phyloP scores from a whole-genome alignment of 805 yeast species.

The Yamadazyma nakazawae region DNA sequence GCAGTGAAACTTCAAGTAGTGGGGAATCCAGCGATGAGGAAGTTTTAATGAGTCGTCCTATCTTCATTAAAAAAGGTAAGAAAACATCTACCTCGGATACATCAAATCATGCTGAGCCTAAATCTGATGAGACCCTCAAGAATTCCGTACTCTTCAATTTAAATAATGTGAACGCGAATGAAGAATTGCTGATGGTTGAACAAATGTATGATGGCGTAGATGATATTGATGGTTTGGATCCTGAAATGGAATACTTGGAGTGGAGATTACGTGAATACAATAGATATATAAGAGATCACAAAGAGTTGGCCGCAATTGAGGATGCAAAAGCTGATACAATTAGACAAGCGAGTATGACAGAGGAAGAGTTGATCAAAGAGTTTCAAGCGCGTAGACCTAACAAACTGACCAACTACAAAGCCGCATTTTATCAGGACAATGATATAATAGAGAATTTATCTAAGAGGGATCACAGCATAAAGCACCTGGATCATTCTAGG shows the following conservation, averaged over 20 bases:
- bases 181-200: background rate
- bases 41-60: slow-evolving; percentile 6
- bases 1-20: slow-evolving; percentile 2
- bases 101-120: background rate
- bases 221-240: slow-evolving; percentile 34
- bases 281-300: slow-evolving; percentile 24
- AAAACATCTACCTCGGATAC: background rate
- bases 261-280: slow-evolving; percentile 30
- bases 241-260: slow-evolving; percentile 27
- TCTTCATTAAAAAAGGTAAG: slow-evolving; percentile 9
- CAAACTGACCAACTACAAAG: slow-evolving; percentile 1
- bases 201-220: slow-evolving; percentile 29
- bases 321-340: slow-evolving; percentile 23
- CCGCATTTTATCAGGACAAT: slow-evolving; percentile 15
- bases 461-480: slow-evolving; percentile 17
- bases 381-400: background rate
- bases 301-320: slow-evolving; percentile 20
- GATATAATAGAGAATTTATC: slow-evolving; percentile 17
- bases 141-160: slow-evolving; percentile 1
- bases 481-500: slow-evolving; percentile 23
- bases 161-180: slow-evolving; percentile 4
- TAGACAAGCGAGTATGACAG: slow-evolving; percentile 6
- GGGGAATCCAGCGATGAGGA: background rate
- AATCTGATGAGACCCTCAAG: background rate
- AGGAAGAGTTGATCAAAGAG: slow-evolving; percentile 13